phyloP scores from a whole-genome alignment of 164 flowering plant genomes.

The Chloranthus sessilifolius region DNA sequence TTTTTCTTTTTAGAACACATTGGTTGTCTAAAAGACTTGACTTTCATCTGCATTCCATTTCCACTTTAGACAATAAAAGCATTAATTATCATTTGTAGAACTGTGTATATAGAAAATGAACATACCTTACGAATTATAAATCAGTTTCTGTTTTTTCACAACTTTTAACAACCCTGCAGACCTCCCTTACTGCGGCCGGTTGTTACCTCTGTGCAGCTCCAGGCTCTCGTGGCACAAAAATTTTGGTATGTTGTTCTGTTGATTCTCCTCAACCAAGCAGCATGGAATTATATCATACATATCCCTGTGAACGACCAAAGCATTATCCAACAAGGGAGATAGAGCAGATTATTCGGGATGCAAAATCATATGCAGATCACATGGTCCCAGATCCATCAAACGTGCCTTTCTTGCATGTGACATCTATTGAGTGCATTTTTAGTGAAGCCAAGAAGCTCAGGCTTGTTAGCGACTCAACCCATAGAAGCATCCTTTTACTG shows the following conservation, averaged over 20 bases:
- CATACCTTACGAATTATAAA: too few relatives aligned
- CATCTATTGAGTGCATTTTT: conserved; percentile 49
- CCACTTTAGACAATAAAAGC: too few relatives aligned
- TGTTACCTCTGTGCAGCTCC: conserved; percentile 95
- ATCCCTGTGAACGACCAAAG: conserved; percentile 15
- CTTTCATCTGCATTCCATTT: too few relatives aligned
- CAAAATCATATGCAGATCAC: conserved; percentile 31
- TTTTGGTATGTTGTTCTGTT: conserved; percentile 63
- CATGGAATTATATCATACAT: conserved; percentile 19
- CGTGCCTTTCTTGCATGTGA: conserved; percentile 41
- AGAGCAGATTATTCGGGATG: conserved; percentile 43
- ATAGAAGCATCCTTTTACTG: conserved; percentile 34
- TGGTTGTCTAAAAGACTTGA: too few relatives aligned
- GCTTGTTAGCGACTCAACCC: conserved; percentile 60
- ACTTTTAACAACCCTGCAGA: conserved; percentile 39
- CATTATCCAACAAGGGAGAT: conserved; percentile 26
- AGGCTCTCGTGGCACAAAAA: conserved; percentile 69
- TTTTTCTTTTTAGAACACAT: too few relatives aligned
- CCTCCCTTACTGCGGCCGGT: conserved; percentile 79
- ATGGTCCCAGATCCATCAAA: conserved; percentile 33
- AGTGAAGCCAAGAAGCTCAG: conserved; percentile 49
- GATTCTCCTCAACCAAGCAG: conserved; percentile 41
- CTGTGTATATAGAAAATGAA: too few relatives aligned
- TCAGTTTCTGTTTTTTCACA: too few relatives aligned
- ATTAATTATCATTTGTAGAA: too few relatives aligned